A percentile compares a stretch with the other conserved stretches of the same genome.
Evolutionary conservation across 2,329 filamentous ascomycete genomes (phyloP).

Genomic region (Aureobasidium sp.): DNA sequence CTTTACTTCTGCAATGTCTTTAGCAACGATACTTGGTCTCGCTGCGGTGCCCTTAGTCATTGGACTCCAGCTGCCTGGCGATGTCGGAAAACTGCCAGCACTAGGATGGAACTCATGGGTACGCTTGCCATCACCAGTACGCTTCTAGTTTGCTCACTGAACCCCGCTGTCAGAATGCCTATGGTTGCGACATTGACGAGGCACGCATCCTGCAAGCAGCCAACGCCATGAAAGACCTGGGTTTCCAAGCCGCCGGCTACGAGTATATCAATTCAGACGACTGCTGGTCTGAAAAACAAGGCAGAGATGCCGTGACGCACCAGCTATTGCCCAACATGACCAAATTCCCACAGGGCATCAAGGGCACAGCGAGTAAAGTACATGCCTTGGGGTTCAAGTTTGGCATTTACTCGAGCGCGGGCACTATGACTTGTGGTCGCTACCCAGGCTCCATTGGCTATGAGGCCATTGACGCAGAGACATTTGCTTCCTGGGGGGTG

Average conservation of each 20-base stretch:
- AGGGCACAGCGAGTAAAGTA: slow-evolving; percentile 36
- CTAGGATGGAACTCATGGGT: not conserved
- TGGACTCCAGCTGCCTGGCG: not conserved
- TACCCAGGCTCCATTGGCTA: slow-evolving; percentile 38
- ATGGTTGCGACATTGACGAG: slow-evolving; percentile 43
- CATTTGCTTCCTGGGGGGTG: slow-evolving; percentile 53
- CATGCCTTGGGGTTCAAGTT: slow-evolving; percentile 45
- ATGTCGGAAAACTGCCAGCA: not conserved
- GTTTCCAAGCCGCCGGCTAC: slow-evolving; percentile 44
- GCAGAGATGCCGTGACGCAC: slow-evolving; percentile 37
- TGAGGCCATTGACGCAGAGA: slow-evolving; percentile 51
- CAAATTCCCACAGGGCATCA: not conserved
- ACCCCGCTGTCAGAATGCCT: slow-evolving; percentile 31
- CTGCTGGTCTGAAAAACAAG: slow-evolving; percentile 40
- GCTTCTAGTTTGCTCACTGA: not conserved
- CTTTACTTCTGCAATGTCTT: not conserved
- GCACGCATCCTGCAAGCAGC: slow-evolving; percentile 42
- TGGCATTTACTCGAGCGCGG: slow-evolving; percentile 44
- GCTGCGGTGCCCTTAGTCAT: not conserved
- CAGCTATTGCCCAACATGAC: not conserved
- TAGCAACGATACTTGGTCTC: not conserved
- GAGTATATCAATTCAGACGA: slow-evolving; percentile 48
- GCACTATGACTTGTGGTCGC: slow-evolving; percentile 22
- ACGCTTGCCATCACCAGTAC: not conserved
- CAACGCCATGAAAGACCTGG: slow-evolving; percentile 38